Base-by-base conservation (phyloP, 2,329 filamentous ascomycete species). In the Sporothrix brunneoviolacea region DNA sequence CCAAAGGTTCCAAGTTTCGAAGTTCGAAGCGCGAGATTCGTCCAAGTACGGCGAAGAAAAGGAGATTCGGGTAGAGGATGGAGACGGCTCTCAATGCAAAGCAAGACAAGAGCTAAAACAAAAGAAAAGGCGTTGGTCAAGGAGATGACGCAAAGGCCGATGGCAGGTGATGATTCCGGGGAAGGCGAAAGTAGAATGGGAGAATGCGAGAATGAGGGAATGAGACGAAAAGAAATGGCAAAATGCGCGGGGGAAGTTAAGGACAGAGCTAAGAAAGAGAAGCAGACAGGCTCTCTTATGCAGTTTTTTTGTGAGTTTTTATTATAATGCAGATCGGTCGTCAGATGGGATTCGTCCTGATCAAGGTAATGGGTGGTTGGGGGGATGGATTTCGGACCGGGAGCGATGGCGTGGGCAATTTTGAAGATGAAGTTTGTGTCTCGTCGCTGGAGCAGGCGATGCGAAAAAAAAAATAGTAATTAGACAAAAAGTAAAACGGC, bases 401-500 rank as follows among this genome's bases (percentile, higher is more conserved):
- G 10, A 38, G n/a, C n/a, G n/a, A n/a, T n/a, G n/a, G n/a, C n/a
- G n/a, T n/a, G n/a, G n/a, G n/a, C n/a, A n/a, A n/a, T n/a, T n/a
- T n/a, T n/a, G n/a, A n/a, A n/a, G n/a, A n/a, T n/a, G n/a, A n/a
- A n/a, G n/a, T n/a, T n/a, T n/a, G n/a, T n/a, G n/a, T n/a, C n/a
- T n/a, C n/a, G n/a, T n/a, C n/a, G n/a, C n/a, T n/a, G n/a, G n/a
- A n/a, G n/a, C n/a, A n/a, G n/a, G n/a, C n/a, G n/a, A n/a, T n/a
- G n/a, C n/a, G 37, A 38, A 39, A 48, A 48, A 48, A 48, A 48
- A 48, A 30, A 33, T 48, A 41, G 37, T 33, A 8, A 22, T 28
- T 30, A 21, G 35, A 18, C 39, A 32, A 19, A 35, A 19, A 37
- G 30, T 27, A 48, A 41, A 30, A 48, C 35, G 22, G 35, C 36